phyloP scores from a whole-genome alignment of 345 rosid genomes.

The Gossypium sturtianum region DNA sequence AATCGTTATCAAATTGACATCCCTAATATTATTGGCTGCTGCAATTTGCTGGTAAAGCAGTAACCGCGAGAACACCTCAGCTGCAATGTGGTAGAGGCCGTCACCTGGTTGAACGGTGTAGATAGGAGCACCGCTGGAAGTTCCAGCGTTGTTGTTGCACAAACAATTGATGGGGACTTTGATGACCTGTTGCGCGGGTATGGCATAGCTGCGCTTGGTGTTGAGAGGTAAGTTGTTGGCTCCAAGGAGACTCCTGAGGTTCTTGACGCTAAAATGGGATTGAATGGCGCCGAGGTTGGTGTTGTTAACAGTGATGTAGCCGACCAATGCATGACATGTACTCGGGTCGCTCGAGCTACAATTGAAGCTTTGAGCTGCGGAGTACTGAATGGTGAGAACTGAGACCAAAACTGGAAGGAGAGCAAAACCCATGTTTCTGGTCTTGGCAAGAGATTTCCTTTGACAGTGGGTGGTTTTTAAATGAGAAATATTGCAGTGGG shows the following conservation, averaged over 20 bases:
- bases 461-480: background rate
- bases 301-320: constrained; percentile 40
- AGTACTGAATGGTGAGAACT: background rate
- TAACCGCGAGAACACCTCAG: constrained; percentile 26
- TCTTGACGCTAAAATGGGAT: constrained; percentile 41
- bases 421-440: background rate
- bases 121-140: constrained; percentile 30
- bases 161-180: constrained; percentile 53
- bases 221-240: constrained; percentile 47
- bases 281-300: constrained; percentile 40
- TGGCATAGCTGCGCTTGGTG: constrained; percentile 14
- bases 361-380: constrained; percentile 28
- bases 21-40: constrained; percentile 23
- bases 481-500: background rate
- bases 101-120: constrained; percentile 45
- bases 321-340: constrained; percentile 45
- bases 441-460: background rate
- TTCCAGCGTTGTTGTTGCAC: constrained; percentile 53
- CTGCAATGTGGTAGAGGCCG: constrained; percentile 32
- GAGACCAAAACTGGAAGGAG: background rate
- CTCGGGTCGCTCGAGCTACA: constrained; percentile 28
- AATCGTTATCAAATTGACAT: constrained; percentile 5
- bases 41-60: constrained; percentile 24
- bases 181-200: constrained; percentile 23
- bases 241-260: constrained; percentile 41